phyloP scores from a whole-genome alignment of 768 basidiomycete genomes.

The Lentinula lateritia region DNA sequence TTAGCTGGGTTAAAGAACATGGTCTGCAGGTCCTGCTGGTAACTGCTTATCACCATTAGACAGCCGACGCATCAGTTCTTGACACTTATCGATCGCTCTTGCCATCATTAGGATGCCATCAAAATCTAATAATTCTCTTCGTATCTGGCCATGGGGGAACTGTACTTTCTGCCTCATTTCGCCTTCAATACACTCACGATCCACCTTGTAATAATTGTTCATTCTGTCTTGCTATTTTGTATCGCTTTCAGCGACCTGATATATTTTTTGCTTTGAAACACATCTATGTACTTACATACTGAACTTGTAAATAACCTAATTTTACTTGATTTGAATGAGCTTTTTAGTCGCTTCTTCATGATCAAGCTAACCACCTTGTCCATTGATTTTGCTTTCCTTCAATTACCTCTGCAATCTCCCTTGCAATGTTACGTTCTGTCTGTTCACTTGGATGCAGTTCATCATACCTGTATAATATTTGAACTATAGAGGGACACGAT shows the following conservation, averaged over 20 bases:
- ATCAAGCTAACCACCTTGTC: conserved; percentile 36
- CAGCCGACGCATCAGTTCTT: neutral
- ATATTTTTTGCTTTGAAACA: neutral
- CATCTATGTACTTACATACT: neutral
- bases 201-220: neutral
- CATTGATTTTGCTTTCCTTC: conserved; percentile 29
- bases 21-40: conserved; percentile 39
- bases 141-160: neutral
- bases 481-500: neutral
- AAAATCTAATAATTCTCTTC: neutral
- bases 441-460: conserved; percentile 44
- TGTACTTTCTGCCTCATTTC: too few relatives aligned
- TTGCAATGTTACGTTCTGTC: conserved; percentile 38
- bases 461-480: conserved; percentile 23
- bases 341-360: too few relatives aligned
- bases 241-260: neutral
- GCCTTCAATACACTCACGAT: neutral
- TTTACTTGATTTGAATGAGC: too few relatives aligned
- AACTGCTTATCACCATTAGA: conserved; percentile 12
- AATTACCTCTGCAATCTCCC: conserved; percentile 34
- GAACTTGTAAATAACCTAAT: too few relatives aligned
- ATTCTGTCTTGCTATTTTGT: neutral
- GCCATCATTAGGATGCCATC: neutral
- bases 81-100: neutral
- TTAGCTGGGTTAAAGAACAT: conserved; percentile 38